A percentile compares a stretch with the other conserved stretches of the same genome.
Evolutionary conservation across 208 protist species (phyloP).

Genomic region (Leishmania turanica): DNA sequence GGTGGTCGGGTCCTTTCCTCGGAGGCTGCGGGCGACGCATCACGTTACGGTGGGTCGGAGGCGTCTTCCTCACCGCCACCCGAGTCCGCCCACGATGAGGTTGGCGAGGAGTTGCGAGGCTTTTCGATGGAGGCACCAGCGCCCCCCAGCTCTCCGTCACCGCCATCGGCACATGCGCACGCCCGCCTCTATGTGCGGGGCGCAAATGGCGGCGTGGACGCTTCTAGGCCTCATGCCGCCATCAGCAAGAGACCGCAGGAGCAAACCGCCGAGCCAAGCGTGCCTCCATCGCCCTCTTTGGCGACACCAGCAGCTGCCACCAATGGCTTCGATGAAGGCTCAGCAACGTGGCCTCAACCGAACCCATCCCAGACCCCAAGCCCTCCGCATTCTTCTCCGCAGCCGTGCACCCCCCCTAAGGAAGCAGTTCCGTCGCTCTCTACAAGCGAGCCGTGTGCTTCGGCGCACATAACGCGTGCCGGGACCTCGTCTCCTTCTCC

Average conservation of each 20-base stretch:
- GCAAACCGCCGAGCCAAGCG: background rate
- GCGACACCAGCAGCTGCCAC: background rate
- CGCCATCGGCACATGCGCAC: conserved; percentile 16
- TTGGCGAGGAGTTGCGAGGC: background rate
- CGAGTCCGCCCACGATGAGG: background rate
- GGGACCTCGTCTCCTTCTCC: conserved; percentile 1
- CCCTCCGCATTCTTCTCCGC: background rate
- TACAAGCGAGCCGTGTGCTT: background rate
- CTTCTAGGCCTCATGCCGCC: background rate
- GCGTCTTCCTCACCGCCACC: conserved; percentile 8
- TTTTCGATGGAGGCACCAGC: conserved; percentile 13
- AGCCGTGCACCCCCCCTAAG: background rate
- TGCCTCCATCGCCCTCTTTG: background rate
- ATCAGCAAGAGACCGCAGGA: background rate
- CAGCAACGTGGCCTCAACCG: background rate
- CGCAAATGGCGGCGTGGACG: background rate
- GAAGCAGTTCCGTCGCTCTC: background rate
- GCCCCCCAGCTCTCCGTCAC: conserved; percentile 31
- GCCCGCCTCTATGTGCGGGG: too few species aligned
- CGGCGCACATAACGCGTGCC: background rate
- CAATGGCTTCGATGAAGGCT: background rate
- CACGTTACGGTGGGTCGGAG: background rate
- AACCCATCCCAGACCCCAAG: too few species aligned
- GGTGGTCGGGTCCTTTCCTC: background rate
- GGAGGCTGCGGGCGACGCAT: background rate